Percentiles rank a stretch among this genome's conserved stretches.
Evolutionary conservation across 345 rosid genomes (phyloP).

Genomic region (Gynandropsis gynandra): DNA sequence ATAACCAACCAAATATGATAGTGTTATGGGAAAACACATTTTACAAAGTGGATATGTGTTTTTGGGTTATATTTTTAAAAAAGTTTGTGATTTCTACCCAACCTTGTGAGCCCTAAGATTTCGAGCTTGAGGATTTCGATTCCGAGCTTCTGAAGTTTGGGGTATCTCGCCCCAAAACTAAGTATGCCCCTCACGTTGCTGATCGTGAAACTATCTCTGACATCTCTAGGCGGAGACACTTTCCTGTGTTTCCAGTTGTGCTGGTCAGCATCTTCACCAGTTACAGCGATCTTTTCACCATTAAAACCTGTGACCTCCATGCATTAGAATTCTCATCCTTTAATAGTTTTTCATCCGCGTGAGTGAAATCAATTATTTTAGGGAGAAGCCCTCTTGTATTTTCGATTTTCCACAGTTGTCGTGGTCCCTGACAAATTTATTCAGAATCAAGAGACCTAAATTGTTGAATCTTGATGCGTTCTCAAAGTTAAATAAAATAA

Average conservation of each 20-base stretch:
- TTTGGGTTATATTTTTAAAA: too few relatives aligned
- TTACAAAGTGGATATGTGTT: too few relatives aligned
- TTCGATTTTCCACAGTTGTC: constrained; percentile 80
- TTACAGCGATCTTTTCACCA: constrained; percentile 57
- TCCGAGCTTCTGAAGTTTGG: constrained; percentile 47
- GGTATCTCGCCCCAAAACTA: constrained; percentile 44
- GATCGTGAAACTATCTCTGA: constrained; percentile 68
- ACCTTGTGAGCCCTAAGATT: too few relatives aligned
- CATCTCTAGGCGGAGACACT: constrained; percentile 50
- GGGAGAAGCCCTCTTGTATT: constrained; percentile 69
- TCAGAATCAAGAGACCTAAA: constrained; percentile 57
- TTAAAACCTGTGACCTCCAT: too few relatives aligned
- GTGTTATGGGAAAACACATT: too few relatives aligned
- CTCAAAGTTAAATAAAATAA: too few relatives aligned
- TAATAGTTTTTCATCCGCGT: too few relatives aligned
- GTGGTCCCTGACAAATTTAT: constrained; percentile 60
- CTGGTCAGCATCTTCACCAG: constrained; percentile 59
- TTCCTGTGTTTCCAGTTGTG: constrained; percentile 64
- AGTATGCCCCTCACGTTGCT: constrained; percentile 60
- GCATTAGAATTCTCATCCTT: too few relatives aligned
- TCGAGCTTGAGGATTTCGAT: constrained; percentile 52
- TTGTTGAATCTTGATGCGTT: constrained; percentile 65
- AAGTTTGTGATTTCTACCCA: too few relatives aligned
- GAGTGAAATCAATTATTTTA: too few relatives aligned
- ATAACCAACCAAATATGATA: too few relatives aligned